Percentiles rank a stretch among this genome's conserved stretches.
These are phyloP conservation scores for Epithemia pelagica DNA, from an alignment of 108 stramenopile genomes.

Conservation along the genomic window DNA sequence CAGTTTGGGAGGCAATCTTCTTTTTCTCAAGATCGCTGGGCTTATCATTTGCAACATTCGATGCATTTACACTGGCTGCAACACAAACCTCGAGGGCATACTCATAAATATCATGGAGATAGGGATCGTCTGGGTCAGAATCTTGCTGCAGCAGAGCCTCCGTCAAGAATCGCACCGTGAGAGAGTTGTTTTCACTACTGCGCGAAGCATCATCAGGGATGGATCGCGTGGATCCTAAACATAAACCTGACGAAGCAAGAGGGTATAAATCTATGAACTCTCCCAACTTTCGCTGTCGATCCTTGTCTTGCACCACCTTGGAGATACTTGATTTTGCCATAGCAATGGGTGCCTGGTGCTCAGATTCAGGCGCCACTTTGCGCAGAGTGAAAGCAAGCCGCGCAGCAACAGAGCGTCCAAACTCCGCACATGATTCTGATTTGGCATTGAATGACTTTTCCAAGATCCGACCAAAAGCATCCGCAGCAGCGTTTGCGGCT, in stretches of 20 bases:
- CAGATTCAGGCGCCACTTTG: constrained; percentile 28
- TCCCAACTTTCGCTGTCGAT: constrained; percentile 1
- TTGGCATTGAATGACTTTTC: constrained; percentile 32
- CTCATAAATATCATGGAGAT: constrained; percentile 40
- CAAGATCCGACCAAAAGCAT: constrained; percentile 67
- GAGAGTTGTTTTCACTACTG: constrained; percentile 3
- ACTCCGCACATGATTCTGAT: constrained; percentile 37
- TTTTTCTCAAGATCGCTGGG: constrained; percentile 58
- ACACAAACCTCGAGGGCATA: constrained; percentile 55
- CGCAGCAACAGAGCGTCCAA: constrained; percentile 59
- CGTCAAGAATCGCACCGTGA: constrained; percentile 8
- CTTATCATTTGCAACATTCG: constrained; percentile 52
- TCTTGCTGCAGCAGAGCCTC: constrained; percentile 26
- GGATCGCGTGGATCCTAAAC: constrained; percentile 37
- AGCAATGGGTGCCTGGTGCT: constrained; percentile 31
- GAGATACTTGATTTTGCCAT: constrained; percentile 48
- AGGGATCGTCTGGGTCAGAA: constrained; percentile 16
- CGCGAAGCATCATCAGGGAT: background rate
- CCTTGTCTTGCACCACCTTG: constrained; percentile 9
- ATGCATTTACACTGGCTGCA: constrained; percentile 50
- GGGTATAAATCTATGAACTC: constrained; percentile 41
- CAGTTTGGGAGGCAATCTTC: constrained; percentile 40
- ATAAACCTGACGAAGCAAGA: constrained; percentile 62
- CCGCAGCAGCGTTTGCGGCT: constrained; percentile 60
- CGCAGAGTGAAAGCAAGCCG: constrained; percentile 69